Base-by-base conservation (phyloP, 2,329 filamentous ascomycete species). In the Pestalotiopsis sp. region DNA sequence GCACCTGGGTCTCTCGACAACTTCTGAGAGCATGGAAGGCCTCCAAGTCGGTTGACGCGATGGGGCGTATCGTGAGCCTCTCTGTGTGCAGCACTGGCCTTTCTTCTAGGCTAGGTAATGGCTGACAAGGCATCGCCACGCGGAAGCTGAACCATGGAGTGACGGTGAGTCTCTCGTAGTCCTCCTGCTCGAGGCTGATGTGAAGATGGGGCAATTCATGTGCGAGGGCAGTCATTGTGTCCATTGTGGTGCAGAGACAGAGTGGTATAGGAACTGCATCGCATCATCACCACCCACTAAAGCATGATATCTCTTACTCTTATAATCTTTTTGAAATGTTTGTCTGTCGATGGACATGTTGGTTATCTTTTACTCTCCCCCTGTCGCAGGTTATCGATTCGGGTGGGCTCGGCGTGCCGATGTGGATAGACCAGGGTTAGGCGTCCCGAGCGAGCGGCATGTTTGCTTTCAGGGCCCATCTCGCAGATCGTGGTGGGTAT, bases 161-260 rank as follows among this genome's bases (percentile, higher is more conserved):
- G 17, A 52, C 44, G 1, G 44, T 20, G 14, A 52, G 44, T 22
- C 3, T n/a, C 3, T 52, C 44, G 1, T 52, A 52, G 44, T 52
- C n/a, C 5, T 52, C n/a, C 3, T 3, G 44, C 14, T 22, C 17
- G 44, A 20, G 44, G 0, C 3, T 22, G 17, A 52, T 52, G 6
- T n/a, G 17, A 0, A 20, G 7, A 9, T 0, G 14, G 1, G 7
- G 44, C 3, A 52, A 0, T 3, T 52, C n/a, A n/a, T 52, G 2
- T 6, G 4, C 6, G 7, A 52, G 44, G 11, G 44, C 9, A 52
- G 44, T n/a, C n/a, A 22, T n/a, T n/a, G 44, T 10, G 6, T 52
- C 6, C n/a, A n/a, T 20, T 52, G 6, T 52, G 3, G 5, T n/a
- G 44, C 5, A 6, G 17, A 20, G 5, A 14, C 2, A n/a, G 9